Evolutionary conservation across 1,284 basidiomycete species (phyloP).

Genomic region (Trametes pubescens): DNA sequence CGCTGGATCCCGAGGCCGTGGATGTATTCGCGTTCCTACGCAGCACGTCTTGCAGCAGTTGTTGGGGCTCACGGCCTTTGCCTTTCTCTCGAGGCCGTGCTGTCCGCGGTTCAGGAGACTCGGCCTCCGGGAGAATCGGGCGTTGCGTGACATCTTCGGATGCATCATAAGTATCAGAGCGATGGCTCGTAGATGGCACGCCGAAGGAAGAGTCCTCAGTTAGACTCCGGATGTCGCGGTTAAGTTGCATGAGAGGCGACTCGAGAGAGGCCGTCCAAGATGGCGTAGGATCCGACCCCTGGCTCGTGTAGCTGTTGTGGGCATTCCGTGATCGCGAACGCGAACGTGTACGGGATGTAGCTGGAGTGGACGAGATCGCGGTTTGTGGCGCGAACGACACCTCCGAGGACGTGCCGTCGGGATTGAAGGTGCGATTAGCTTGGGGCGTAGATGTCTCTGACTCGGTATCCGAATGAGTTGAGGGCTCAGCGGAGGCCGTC

Average conservation of each 20-base stretch:
- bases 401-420: conserved; percentile 58
- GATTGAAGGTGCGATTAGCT: conserved; percentile 39
- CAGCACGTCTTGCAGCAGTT: conserved; percentile 58
- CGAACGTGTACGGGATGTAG: conserved; percentile 51
- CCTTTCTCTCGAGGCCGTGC: conserved; percentile 44
- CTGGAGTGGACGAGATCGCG: conserved; percentile 79
- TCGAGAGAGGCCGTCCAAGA: conserved; percentile 78
- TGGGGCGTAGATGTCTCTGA: conserved; percentile 31
- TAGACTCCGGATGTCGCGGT: conserved; percentile 71
- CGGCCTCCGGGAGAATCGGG: conserved; percentile 16
- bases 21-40: conserved; percentile 49
- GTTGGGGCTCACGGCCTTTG: conserved; percentile 53
- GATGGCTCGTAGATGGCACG: conserved; percentile 30
- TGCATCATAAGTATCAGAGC: conserved; percentile 32
- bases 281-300: conserved; percentile 51
- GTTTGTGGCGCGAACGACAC: conserved; percentile 75
- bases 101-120: conserved; percentile 11
- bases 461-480: conserved; percentile 42
- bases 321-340: conserved; percentile 43
- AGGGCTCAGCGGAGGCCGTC: conserved; percentile 13
- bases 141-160: conserved; percentile 41
- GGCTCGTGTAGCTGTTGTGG: conserved; percentile 49
- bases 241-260: conserved; percentile 78
- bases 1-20: conserved; percentile 27
- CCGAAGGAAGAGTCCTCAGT: conserved; percentile 34